Evolutionary conservation across 352 stramenopile genomes (phyloP).

Genomic region (Phytophthora vignae): DNA sequence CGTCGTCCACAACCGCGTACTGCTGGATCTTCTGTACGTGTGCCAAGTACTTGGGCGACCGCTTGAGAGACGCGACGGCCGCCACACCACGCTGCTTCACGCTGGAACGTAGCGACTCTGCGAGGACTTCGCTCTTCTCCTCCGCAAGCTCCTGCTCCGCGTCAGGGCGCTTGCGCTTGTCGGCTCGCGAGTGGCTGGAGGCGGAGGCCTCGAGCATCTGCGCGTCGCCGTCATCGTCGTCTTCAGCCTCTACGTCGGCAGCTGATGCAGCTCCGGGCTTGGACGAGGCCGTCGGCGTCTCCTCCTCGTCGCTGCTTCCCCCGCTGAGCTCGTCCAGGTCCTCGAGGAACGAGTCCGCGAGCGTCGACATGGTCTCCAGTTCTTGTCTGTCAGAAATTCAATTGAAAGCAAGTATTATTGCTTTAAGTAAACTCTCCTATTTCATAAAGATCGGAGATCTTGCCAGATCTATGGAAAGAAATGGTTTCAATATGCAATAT

Average conservation of each 20-base stretch:
- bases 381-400: background rate
- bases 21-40: conserved; percentile 78
- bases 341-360: conserved; percentile 91
- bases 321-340: conserved; percentile 91
- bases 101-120: conserved; percentile 47
- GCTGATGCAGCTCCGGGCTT: conserved; percentile 5
- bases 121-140: conserved; percentile 39
- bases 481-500: conserved; percentile 11
- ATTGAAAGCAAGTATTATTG: conserved; percentile 1
- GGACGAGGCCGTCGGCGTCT: conserved; percentile 25
- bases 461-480: conserved; percentile 26
- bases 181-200: conserved; percentile 1
- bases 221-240: conserved; percentile 29
- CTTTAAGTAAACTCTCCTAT: background rate
- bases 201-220: conserved; percentile 15
- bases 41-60: conserved; percentile 70
- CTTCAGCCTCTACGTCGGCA: conserved; percentile 20
- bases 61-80: conserved; percentile 76
- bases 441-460: conserved; percentile 14
- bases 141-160: conserved; percentile 24
- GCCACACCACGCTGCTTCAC: conserved; percentile 65
- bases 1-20: conserved; percentile 50
- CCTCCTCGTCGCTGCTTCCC: conserved; percentile 77
- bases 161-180: conserved; percentile 37
- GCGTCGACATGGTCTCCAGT: conserved; percentile 66